A percentile compares a stretch with the other conserved stretches of the same genome.
These are phyloP conservation scores for Hypomontagnella monticulosa DNA, from an alignment of 495 filamentous ascomycete genomes.

Conservation along the genomic window DNA sequence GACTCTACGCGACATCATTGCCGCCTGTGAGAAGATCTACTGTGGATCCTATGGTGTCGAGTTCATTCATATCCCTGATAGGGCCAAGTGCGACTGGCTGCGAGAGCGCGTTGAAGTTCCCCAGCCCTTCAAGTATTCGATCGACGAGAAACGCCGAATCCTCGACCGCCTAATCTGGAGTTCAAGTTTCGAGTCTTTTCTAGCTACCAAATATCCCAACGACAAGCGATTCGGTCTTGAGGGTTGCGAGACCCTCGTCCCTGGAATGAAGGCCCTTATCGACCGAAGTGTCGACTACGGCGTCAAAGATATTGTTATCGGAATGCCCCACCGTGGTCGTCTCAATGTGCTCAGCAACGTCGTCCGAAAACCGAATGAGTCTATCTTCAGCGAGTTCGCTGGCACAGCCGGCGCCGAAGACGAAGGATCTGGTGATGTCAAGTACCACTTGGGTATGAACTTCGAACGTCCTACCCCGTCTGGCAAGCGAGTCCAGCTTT, in stretches of 20 bases:
- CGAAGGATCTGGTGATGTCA: slow-evolving; percentile 98
- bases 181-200: slow-evolving; percentile 93
- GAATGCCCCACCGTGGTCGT: slow-evolving; percentile 98
- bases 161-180: slow-evolving; percentile 98
- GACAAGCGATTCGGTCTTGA: slow-evolving; percentile 99
- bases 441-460: slow-evolving; percentile 99
- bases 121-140: slow-evolving; percentile 91
- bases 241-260: slow-evolving; percentile 94
- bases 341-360: slow-evolving; percentile 98
- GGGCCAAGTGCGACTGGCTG: slow-evolving; percentile 98
- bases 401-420: slow-evolving; percentile 88
- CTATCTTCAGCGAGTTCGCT: slow-evolving; percentile 98
- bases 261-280: slow-evolving; percentile 99
- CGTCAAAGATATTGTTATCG: slow-evolving; percentile 98
- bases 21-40: slow-evolving; percentile 92
- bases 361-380: slow-evolving; percentile 98
- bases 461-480: slow-evolving; percentile 98
- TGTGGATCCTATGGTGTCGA: slow-evolving; percentile 96
- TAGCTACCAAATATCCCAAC: slow-evolving; percentile 97
- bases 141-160: slow-evolving; percentile 97
- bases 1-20: slow-evolving; percentile 94
- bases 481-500: slow-evolving; percentile 97
- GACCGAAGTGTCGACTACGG: slow-evolving; percentile 98
- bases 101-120: slow-evolving; percentile 93
- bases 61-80: slow-evolving; percentile 98